Base-by-base conservation (phyloP, 805 yeast species). In the Ogataea wickerhamii region DNA sequence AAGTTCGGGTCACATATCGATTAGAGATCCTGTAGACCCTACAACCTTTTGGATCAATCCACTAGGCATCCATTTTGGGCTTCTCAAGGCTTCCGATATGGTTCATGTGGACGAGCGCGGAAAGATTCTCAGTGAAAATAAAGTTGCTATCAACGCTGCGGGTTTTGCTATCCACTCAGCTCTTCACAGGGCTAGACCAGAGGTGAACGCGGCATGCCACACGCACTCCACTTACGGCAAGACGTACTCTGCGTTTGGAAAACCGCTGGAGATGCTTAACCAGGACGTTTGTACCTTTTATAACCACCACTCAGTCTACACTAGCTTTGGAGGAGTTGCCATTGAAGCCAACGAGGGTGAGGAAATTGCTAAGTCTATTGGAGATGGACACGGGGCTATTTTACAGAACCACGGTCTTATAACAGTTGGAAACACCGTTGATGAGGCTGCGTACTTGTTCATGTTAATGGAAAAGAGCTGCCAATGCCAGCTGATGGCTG, bases 11-110 rank as follows among this genome's bases (percentile, higher is more conserved):
- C 96, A 87, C 57, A 86, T 87, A 41, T 82, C 93, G 6, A 73
- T 87, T 10, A 73, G 93, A 49, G 96, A 87, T 54, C 95, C 96
- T 3, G 78, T 83, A 30, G 78, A 81, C 46, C 82, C 82, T n/a
- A 58, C 68, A 32, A 83, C 91, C 3, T 87, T 87, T 59, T 87
- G 95, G 95, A 84, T 87, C 58, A 87, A 87, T 62, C 95, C 96
- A 4, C 66, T 87, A 46, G 91, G 83, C n/a, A 73, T 70, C 48
- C 95, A 87, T 60, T 87, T 83, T 58, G 70, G 74, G 16, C 55
- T 74, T 30, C 62, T 80, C 55, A 74, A 67, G 48, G 83, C 78
- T 20, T 65, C 74, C 14, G 86, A 80, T 49, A 68, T 80, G 72
- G 82, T 80, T 5, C 77, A 75, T 16, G 74, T 74, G 18, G 83